Percentiles rank a stretch among this genome's conserved stretches.
phyloP scores from a whole-genome alignment of 1,284 basidiomycete species.

The Stygiomarasmius scandens region DNA sequence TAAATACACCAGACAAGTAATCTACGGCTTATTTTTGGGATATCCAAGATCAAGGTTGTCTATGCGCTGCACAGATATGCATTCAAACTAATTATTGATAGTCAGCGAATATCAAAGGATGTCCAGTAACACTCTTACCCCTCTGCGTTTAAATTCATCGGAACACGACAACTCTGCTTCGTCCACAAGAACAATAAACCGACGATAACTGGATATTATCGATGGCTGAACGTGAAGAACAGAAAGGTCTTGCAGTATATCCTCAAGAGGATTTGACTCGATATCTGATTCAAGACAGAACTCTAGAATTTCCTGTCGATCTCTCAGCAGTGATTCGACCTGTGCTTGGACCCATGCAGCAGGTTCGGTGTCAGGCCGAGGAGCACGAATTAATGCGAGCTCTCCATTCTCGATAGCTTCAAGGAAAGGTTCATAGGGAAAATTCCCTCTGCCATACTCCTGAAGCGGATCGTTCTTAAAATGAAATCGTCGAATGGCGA shows the following conservation, averaged over 20 bases:
- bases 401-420: conserved; percentile 49
- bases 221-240: conserved; percentile 56
- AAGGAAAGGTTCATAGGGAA: conserved; percentile 29
- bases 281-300: conserved; percentile 30
- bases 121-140: conserved; percentile 4
- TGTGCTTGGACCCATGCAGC: conserved; percentile 6
- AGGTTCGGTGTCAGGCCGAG: conserved; percentile 26
- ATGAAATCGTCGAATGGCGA: conserved; percentile 38
- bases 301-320: conserved; percentile 41
- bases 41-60: neutral
- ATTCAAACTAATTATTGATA: neutral
- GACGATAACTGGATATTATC: conserved; percentile 59
- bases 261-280: conserved; percentile 8
- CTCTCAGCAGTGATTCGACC: conserved; percentile 18
- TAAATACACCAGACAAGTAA: neutral
- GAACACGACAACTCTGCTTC: conserved; percentile 13
- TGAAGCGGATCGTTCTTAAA: conserved; percentile 28
- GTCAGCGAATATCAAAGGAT: neutral
- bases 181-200: conserved; percentile 56
- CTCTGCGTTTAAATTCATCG: neutral
- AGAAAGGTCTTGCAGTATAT: conserved; percentile 45
- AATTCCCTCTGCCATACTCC: conserved; percentile 36
- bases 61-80: neutral
- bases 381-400: conserved; percentile 50
- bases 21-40: neutral